phyloP scores from a whole-genome alignment of 371 early-diverging fungal genomes.

The Saksenaea vasiformis region DNA sequence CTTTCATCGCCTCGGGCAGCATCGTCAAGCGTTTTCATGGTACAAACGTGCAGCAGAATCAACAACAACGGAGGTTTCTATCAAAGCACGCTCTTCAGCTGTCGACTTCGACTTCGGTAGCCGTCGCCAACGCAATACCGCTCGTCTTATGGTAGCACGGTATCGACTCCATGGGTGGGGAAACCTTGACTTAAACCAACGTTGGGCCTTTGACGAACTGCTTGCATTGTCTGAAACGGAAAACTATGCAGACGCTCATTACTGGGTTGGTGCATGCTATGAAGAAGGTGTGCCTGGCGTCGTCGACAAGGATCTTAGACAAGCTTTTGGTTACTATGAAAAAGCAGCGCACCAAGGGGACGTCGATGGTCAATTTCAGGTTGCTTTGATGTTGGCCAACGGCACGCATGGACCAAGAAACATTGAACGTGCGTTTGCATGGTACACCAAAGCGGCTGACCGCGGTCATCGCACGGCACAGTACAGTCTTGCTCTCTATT shows the following conservation, averaged over 20 bases:
- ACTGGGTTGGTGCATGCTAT: conserved; percentile 41
- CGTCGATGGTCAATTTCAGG: conserved; percentile 31
- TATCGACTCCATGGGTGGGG: conserved; percentile 39
- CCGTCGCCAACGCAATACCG: conserved; percentile 7
- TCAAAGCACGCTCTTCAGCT: neutral
- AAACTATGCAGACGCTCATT: conserved; percentile 27
- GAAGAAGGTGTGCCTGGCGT: conserved; percentile 25
- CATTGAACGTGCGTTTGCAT: conserved; percentile 40
- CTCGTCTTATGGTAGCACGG: conserved; percentile 39
- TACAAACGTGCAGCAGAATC: neutral
- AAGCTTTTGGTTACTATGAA: conserved; percentile 29
- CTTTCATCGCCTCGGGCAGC: conserved; percentile 2
- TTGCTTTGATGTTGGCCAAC: conserved; percentile 43
- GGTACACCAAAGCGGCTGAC: conserved; percentile 53
- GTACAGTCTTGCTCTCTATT: conserved; percentile 45
- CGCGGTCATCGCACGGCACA: conserved; percentile 45
- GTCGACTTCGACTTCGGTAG: conserved; percentile 11
- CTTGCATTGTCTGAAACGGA: conserved; percentile 20
- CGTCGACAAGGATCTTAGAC: conserved; percentile 10
- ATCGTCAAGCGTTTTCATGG: conserved; percentile 11
- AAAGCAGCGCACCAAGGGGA: conserved; percentile 31
- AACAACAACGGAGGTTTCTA: conserved; percentile 5
- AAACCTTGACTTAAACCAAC: conserved; percentile 11
- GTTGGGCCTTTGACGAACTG: conserved; percentile 34
- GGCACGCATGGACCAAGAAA: conserved; percentile 37